Evolutionary conservation across 441 rosid genomes (phyloP), one percentile per base, ranked within the genome.

Genomic region (Adansonia grandidieri): DNA sequence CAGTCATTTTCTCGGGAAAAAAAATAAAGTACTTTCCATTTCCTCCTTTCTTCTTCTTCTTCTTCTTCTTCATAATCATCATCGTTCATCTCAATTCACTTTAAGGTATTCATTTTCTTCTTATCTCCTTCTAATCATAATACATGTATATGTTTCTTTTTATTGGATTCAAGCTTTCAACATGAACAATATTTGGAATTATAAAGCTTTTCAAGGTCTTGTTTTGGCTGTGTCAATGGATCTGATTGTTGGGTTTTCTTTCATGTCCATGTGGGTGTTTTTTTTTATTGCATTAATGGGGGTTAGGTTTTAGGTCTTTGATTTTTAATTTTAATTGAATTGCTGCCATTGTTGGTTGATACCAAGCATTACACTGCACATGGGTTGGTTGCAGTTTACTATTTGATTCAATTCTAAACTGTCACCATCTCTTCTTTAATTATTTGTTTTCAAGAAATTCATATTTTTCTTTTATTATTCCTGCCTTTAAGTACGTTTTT

Each of bases 401-500:
- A 53, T 79, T 65, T 66, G 78, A 58, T 76, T 81, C 71, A 45
- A 63, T 67, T 82, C 64, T 22, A 32, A 28, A 71, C 66, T 61
- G 68, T 66, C 45, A 7, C 13, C 58, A 57, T 58, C 61, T 71
- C 76, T 42, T 71, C 40, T 50, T 58, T 60, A 28, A 70, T 61
- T 28, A 28, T n/a, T 71, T 60, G 54, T 58, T 60, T n/a, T 58
- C 6, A 45, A 20, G 47, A 22, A 61, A 9, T 45, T 60, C 24
- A 50, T 15, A 47, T 48, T 24, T 10, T 48, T 48, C 28, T 24
- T 24, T 24, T 24, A 24, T 28, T 8, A 0, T 51, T n/a, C 9
- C 3, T 24, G n/a, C 60, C 6, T n/a, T 51, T 24, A 51, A 3
- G 1, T 51, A 7, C 56, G 28, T 2, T 57, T 57, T 71, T 24